Evolutionary conservation across 208 protist genomes (phyloP), one percentile per base, ranked within the genome.

Genomic region (Borovskyia barvae): DNA sequence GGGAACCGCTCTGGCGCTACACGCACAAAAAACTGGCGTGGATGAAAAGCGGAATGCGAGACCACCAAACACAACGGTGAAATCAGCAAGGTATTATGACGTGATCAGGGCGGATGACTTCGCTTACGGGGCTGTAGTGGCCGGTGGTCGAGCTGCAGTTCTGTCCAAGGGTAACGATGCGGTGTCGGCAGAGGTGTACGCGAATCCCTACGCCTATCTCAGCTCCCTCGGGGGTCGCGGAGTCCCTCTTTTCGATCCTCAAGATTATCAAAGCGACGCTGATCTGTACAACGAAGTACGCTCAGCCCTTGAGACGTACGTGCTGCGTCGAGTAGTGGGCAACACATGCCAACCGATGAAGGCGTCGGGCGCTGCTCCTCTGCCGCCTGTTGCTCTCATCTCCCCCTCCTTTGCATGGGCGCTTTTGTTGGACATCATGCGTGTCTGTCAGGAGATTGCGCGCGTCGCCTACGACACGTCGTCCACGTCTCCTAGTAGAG

Each of bases 391-490:
- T 11, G 52, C 67, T 15, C 55, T 71, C 37, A 70, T 83, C 33
- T 79, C 71, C 7, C 46, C 78, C 0, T 30, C 66, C 39, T 80
- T 90, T 63, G 85, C 74, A 12, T 83, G 82, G 80, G 45, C 66
- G 14, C 53, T 94, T 19, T 69, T 91, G 53, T 47, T 94, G 28
- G 88, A 94, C 58, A 43, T 90, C 17, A 19, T 80, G 3, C 50
- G 51, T 9, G 71, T 88, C 32, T 94, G 88, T 53, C 63, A 74
- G 35, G 71, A 85, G 41, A 76, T 82, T 15, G 42, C 70, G 32
- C 74, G 80, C 45, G 42, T 41, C 26, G 71, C 35, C 56, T 90
- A 52, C 37, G 72, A 50, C 24, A 45, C 39, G 8, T 47, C 28
- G 25, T 40, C 42, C 11, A 54, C 28, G 33, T 56, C 47, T 12